These are phyloP conservation scores for Fusarium sp. DNA, from an alignment of 2,329 filamentous ascomycete species.

Conservation along the genomic window DNA sequence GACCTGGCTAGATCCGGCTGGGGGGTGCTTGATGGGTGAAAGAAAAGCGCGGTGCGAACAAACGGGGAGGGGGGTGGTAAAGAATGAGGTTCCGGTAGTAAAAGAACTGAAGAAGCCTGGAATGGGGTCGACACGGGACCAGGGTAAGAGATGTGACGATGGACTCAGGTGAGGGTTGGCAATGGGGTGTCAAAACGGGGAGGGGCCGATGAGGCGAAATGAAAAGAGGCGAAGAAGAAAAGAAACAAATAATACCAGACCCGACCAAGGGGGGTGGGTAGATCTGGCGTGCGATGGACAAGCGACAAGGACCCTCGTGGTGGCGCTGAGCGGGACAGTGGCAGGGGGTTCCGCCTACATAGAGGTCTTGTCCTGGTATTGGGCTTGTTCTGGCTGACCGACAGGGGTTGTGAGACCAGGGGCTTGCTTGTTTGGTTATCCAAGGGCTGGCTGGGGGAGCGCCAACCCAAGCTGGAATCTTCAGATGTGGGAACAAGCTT, in stretches of 20 bases:
- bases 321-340: slow-evolving; percentile 52
- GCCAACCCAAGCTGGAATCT: slow-evolving; percentile 30
- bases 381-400: slow-evolving; percentile 35
- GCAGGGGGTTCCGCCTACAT: slow-evolving; percentile 40
- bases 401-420: slow-evolving; percentile 34
- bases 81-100: slow-evolving; percentile 40
- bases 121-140: slow-evolving; percentile 49
- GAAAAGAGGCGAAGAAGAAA: slow-evolving; percentile 43
- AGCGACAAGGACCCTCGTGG: slow-evolving; percentile 52
- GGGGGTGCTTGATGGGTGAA: slow-evolving; percentile 42
- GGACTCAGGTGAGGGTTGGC: slow-evolving; percentile 49
- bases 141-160: slow-evolving; percentile 48
- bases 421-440: slow-evolving; percentile 30
- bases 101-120: slow-evolving; percentile 45
- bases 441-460: slow-evolving; percentile 25
- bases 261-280: slow-evolving; percentile 46
- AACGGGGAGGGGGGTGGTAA: slow-evolving; percentile 42
- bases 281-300: slow-evolving; percentile 53
- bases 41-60: slow-evolving; percentile 34
- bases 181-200: slow-evolving; percentile 43
- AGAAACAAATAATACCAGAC: slow-evolving; percentile 45
- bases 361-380: slow-evolving; percentile 34
- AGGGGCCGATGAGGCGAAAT: slow-evolving; percentile 46
- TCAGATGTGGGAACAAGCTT: slow-evolving; percentile 30
- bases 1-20: slow-evolving; percentile 52